Conservation (phyloP, 2,329 filamentous ascomycete species). For the Aspergillus clavatus region DNA sequence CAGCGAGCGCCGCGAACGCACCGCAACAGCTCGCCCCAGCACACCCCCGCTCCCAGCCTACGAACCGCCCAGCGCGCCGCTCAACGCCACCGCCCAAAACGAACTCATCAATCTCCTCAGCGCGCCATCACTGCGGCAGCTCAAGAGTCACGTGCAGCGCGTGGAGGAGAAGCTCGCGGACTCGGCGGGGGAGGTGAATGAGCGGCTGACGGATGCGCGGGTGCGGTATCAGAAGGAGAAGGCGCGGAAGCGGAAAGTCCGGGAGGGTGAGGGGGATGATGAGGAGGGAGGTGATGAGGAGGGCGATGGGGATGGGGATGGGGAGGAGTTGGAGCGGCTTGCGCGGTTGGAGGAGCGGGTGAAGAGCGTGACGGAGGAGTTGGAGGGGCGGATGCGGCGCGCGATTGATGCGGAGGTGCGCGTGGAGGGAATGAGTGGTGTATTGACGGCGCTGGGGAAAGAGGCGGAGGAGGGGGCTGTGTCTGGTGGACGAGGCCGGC, state of each 20-base stretch:
- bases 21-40: conserved; percentile 5
- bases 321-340: conserved; percentile 38
- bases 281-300: conserved; percentile 20
- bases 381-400: conserved; percentile 55
- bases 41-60: conserved; percentile 45
- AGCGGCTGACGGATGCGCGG: conserved; percentile 44
- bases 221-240: conserved; percentile 34
- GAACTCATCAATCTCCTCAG: conserved; percentile 44
- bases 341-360: conserved; percentile 45
- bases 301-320: conserved; percentile 30
- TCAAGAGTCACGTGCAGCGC: conserved; percentile 47
- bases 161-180: conserved; percentile 46
- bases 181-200: conserved; percentile 53
- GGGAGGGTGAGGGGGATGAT: conserved; percentile 7
- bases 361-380: conserved; percentile 47
- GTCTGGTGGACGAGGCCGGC: conserved; percentile 19
- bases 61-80: conserved; percentile 48
- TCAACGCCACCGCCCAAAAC: conserved; percentile 45
- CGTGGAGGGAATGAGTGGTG: conserved; percentile 41
- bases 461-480: conserved; percentile 33
- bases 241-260: conserved; percentile 24
- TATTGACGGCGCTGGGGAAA: conserved; percentile 40
- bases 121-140: conserved; percentile 37
- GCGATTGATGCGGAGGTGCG: conserved; percentile 54
- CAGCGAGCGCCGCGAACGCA: neutral